These are phyloP conservation scores for Juglanconis oblonga DNA, from an alignment of 2,329 filamentous ascomycete genomes.

Conservation along the genomic window DNA sequence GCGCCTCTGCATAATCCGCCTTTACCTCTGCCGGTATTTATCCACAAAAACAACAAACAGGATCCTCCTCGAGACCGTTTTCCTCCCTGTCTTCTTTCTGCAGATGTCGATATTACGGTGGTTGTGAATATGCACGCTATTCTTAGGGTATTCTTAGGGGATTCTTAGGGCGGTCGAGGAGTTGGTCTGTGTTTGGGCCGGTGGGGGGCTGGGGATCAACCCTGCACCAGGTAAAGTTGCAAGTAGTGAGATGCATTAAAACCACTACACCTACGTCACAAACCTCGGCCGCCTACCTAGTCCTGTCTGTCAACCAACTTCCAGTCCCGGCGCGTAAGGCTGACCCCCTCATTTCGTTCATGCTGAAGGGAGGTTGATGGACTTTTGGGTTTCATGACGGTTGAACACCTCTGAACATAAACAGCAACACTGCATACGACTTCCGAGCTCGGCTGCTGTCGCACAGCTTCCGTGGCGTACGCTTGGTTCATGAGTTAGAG, in stretches of 20 bases:
- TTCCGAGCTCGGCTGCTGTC: background rate
- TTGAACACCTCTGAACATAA: background rate
- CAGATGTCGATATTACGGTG: background rate
- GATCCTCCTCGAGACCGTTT: background rate
- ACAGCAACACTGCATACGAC: background rate
- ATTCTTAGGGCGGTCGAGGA: background rate
- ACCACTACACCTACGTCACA: constrained; percentile 1
- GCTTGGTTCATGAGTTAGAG: constrained; percentile 6
- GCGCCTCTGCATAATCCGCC: too few species aligned
- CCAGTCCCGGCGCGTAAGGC: background rate
- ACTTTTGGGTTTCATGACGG: background rate
- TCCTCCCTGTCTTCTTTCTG: background rate
- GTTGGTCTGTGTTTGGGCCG: background rate
- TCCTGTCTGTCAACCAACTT: background rate
- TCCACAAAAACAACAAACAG: background rate
- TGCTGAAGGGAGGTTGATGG: background rate
- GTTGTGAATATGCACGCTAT: background rate
- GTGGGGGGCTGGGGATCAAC: background rate
- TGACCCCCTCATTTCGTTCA: background rate
- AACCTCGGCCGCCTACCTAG: background rate
- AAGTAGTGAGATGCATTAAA: background rate
- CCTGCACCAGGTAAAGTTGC: background rate
- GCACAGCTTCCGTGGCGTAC: background rate
- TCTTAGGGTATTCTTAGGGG: background rate
- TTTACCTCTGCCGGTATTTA: too few species aligned